A percentile compares a stretch with the other conserved stretches of the same genome.
Conservation (phyloP, 306 rosid species). For the Acacia crassicarpa region DNA sequence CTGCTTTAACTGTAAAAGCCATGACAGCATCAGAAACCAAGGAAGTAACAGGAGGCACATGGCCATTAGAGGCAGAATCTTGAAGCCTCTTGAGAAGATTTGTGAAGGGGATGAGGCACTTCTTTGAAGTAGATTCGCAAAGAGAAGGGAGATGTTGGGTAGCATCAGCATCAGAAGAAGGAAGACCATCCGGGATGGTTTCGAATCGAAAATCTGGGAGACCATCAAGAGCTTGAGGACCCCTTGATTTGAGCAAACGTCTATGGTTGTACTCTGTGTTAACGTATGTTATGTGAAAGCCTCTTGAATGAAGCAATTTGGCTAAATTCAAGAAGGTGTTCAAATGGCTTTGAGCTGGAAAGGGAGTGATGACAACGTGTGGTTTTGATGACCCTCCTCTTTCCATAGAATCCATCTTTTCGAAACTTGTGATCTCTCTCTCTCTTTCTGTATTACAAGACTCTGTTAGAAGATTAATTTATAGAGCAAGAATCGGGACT, state of each 20-base stretch:
- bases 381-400: neutral
- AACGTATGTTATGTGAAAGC: neutral
- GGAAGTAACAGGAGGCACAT: neutral
- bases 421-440: neutral
- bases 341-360: neutral
- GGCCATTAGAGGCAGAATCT: neutral
- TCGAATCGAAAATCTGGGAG: neutral
- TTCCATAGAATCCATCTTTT: neutral
- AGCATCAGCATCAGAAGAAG: neutral
- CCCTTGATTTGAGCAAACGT: neutral
- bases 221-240: neutral
- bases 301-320: neutral
- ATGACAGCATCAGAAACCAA: constrained; percentile 15
- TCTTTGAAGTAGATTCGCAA: neutral
- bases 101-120: neutral
- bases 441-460: neutral
- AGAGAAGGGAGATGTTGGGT: constrained; percentile 18
- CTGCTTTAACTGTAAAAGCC: neutral
- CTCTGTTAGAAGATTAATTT: neutral
- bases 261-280: constrained; percentile 13
- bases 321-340: neutral
- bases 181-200: neutral
- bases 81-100: constrained; percentile 6
- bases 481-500: too few relatives aligned
- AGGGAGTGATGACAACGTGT: neutral